Base-by-base conservation (phyloP, 371 early-diverging fungal species). In the Circinella minor region DNA sequence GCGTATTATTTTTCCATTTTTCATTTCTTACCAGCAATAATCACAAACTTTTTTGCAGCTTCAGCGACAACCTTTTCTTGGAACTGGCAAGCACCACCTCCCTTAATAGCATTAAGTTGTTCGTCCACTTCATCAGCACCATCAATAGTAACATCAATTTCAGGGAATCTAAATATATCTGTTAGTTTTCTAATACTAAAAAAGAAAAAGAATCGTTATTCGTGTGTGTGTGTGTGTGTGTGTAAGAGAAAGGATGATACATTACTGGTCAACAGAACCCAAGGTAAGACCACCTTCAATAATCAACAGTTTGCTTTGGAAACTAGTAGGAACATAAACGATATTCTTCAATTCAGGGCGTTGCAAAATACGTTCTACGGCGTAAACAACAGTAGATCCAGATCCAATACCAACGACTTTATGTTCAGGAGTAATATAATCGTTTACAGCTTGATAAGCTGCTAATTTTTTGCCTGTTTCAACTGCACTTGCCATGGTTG, bases 61-160 rank as follows among this genome's bases (percentile, higher is more conserved):
- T 88, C 85, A 34, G 96, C 96, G 36, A 97, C 95, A 17, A 96
- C 84, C 80, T 95, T 96, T 74, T 97, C 98, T 72, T 94, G 95
- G 72, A 96, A 83, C 61, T 95, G 96, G 69, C 96, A 95, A 18
- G 87, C 98, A 59, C 98, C 98, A 18, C 98, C 98, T 17, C 98
- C 97, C 81, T 97, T 97, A 77, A 97, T 97, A 37, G 89, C 91
- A 76, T 96, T 95, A 65, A 94, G 77, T 47, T 89, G 74, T 13
- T 79, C 65, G 67, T 94, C 93, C n/a, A 92, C 92, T 81, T 97
- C 97, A 78, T 97, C 97, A 4, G 94, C 96, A 34, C 98, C 96
- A 69, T 97, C 98, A 63, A 97, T 93, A 20, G 95, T 92, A 15
- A 97, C 86, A 74, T 96, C 96, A 63, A 97, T 86, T 14, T 75